These are phyloP conservation scores for Fusarium longipes DNA, from an alignment of 2,329 filamentous ascomycete genomes.

Conservation along the genomic window DNA sequence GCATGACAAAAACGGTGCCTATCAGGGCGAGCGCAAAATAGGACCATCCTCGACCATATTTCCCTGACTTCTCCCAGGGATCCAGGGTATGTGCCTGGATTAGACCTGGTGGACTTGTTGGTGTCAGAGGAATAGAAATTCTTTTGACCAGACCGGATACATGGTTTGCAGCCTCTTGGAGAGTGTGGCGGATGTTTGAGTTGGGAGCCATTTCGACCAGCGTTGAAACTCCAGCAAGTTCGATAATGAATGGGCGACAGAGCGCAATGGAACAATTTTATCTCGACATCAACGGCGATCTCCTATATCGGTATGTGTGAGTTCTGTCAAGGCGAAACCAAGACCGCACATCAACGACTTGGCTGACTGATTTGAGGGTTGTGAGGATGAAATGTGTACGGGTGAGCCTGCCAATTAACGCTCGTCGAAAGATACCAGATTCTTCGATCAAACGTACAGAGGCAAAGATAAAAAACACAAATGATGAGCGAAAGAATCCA, in stretches of 20 bases:
- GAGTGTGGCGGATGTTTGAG: slow-evolving; percentile 48
- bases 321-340: slow-evolving; percentile 2
- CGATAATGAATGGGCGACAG: slow-evolving; percentile 39
- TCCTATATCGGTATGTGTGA: slow-evolving; percentile 17
- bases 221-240: slow-evolving; percentile 40
- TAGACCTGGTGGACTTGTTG: slow-evolving; percentile 69
- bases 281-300: slow-evolving; percentile 44
- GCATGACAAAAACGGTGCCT: slow-evolving; percentile 72
- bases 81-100: slow-evolving; percentile 74
- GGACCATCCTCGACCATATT: slow-evolving; percentile 88
- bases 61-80: slow-evolving; percentile 83
- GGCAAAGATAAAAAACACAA: slow-evolving; percentile 15
- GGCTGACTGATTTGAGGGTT: slow-evolving; percentile 13
- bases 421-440: slow-evolving; percentile 44
- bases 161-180: slow-evolving; percentile 50
- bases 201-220: slow-evolving; percentile 57
- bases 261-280: slow-evolving; percentile 41
- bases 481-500: slow-evolving; percentile 36
- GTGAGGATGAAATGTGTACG: neutral
- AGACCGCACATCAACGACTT: slow-evolving; percentile 8
- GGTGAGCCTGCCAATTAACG: slow-evolving; percentile 15
- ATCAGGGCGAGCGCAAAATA: slow-evolving; percentile 85
- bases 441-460: slow-evolving; percentile 28
- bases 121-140: slow-evolving; percentile 69
- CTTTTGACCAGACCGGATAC: slow-evolving; percentile 61